These are phyloP conservation scores for Hyphopichia wangnamkhiaoensis DNA, from an alignment of 1,139 yeast genomes.

Conservation along the genomic window DNA sequence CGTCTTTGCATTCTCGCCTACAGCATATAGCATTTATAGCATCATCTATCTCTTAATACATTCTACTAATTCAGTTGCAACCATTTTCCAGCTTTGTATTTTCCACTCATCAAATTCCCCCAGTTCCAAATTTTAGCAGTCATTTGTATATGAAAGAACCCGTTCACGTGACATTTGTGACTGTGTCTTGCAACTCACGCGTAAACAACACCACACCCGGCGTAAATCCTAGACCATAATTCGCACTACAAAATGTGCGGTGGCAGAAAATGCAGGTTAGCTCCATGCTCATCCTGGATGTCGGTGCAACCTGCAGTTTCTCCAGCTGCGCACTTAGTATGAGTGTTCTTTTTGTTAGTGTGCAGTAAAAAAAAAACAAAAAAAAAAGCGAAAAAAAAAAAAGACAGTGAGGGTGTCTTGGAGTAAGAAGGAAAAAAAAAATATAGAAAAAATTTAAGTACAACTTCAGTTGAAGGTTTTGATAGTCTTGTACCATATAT, in stretches of 20 bases:
- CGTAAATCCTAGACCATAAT: background rate
- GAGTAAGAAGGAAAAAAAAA: conserved; percentile 3
- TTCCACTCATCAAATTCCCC: no score
- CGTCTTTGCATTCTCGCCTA: no score
- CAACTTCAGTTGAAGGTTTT: conserved; percentile 9
- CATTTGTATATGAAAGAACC: background rate
- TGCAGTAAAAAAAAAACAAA: background rate
- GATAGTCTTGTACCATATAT: conserved; percentile 9
- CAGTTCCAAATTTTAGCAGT: background rate
- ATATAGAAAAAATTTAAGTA: conserved; percentile 14
- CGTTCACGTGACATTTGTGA: conserved; percentile 26
- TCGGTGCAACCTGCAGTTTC: background rate
- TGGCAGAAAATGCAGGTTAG: no score
- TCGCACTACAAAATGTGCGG: background rate
- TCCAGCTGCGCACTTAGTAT: no score
- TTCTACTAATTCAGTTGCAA: background rate
- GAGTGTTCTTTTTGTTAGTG: no score
- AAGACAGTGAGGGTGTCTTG: conserved; percentile 30
- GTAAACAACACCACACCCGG: background rate
- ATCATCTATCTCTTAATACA: background rate
- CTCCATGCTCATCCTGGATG: background rate
- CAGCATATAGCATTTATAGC: no score
- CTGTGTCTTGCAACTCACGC: conserved; percentile 16
- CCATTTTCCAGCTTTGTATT: background rate
- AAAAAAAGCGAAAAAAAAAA: conserved; percentile 5